phyloP scores from a whole-genome alignment of 495 filamentous ascomycete species.

The Wilcoxina mikolae region DNA sequence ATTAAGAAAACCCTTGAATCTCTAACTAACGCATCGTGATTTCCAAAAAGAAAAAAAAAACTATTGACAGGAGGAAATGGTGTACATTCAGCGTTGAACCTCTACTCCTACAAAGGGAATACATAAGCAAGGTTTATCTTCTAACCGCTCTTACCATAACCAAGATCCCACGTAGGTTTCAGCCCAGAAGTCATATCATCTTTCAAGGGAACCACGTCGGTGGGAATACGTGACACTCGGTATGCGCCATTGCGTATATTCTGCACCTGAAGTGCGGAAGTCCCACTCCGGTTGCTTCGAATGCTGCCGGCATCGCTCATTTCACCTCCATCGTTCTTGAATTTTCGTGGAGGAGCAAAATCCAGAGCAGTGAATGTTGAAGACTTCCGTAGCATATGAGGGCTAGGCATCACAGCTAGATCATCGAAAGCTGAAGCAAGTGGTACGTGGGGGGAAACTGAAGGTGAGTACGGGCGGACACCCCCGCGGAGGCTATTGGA shows the following conservation, averaged over 20 bases:
- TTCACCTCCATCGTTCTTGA: constrained; percentile 54
- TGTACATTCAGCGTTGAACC: too few species aligned
- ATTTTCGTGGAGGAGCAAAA: constrained; percentile 84
- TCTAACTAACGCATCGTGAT: too few species aligned
- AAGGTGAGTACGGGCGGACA: constrained; percentile 54
- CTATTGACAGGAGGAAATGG: background rate
- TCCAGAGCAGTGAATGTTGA: constrained; percentile 79
- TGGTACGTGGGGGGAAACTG: constrained; percentile 55
- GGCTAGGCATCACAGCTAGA: constrained; percentile 68
- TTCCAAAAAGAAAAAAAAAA: constrained; percentile 26
- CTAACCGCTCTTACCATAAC: constrained; percentile 5
- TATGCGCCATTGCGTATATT: constrained; percentile 83
- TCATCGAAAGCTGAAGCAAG: constrained; percentile 77
- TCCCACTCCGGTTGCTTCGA: constrained; percentile 65
- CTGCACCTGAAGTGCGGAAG: constrained; percentile 52
- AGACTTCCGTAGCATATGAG: constrained; percentile 77
- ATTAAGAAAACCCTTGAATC: background rate
- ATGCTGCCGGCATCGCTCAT: constrained; percentile 80
- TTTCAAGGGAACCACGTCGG: constrained; percentile 67
- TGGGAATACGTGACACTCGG: constrained; percentile 71
- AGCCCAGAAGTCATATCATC: constrained; percentile 53
- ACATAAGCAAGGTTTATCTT: too few species aligned
- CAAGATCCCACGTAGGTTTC: constrained; percentile 56
- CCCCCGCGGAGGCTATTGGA: constrained; percentile 55
- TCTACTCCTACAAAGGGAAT: too few species aligned